Percentiles rank a stretch among this genome's conserved stretches.
Conservation (phyloP, 768 basidiomycete species). For the Gautieria morchelliformis region DNA sequence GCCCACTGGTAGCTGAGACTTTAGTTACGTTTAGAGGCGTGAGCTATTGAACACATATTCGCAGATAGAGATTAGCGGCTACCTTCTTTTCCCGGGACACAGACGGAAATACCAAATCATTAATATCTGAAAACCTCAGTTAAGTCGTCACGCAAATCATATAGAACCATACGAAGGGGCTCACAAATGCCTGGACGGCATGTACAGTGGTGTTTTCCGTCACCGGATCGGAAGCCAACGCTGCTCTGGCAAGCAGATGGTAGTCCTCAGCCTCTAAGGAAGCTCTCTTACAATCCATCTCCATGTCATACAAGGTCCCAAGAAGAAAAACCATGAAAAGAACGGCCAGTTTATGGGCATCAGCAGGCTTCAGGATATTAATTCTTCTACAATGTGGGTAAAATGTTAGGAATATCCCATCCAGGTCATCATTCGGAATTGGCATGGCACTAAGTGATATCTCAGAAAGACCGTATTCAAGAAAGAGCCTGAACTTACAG, state of each 20-base stretch:
- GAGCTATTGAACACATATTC: neutral
- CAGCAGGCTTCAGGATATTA: no score
- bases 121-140: neutral
- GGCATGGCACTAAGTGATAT: neutral
- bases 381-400: neutral
- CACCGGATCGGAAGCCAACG: neutral
- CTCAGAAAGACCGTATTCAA: neutral
- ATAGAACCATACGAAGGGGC: neutral
- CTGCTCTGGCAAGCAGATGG: slow-evolving; percentile 3
- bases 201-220: neutral
- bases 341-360: no score
- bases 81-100: neutral
- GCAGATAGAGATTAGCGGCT: neutral
- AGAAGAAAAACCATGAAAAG: neutral
- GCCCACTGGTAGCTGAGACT: slow-evolving; percentile 6
- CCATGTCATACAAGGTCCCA: slow-evolving; percentile 1
- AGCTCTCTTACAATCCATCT: neutral
- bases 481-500: neutral
- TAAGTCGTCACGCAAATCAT: neutral
- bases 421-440: neutral
- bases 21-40: neutral
- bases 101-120: slow-evolving; percentile 10
- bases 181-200: neutral
- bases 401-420: neutral
- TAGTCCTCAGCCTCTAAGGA: neutral